Evolutionary conservation across 2,329 filamentous ascomycete genomes (phyloP), one percentile per base, ranked within the genome.

Genomic region (Myriangium duriaei): DNA sequence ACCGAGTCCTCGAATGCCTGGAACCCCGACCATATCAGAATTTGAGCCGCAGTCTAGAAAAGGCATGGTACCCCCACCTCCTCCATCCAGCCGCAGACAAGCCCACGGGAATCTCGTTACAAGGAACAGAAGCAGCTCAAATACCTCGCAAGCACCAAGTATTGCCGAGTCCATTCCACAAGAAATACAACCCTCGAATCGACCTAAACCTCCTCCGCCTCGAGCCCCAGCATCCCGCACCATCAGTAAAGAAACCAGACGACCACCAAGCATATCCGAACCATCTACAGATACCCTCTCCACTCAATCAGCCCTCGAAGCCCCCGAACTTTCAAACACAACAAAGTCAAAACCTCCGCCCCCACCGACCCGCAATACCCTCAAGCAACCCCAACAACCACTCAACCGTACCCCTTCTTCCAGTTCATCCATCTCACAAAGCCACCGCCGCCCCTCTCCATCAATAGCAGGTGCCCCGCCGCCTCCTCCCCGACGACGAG

Each of bases 341-440:
- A 15, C 30, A 11, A 39, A 39, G n/a, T 9, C 32, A 16, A 32
- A 14, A 16, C 36, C 36, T 2, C 36, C 36, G 7, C 36, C 36
- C 21, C 36, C 36, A 7, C 36, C 36, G 16, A 39, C 28, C 13
- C 30, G 36, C 9, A 12, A 19, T 14, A 16, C 29, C 11, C 18
- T 28, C n/a, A 32, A 39, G 18, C 9, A 11, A 5, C 32, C 36
- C 3, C 16, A 33, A n/a, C 36, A 24, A 18, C 12, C 30, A 11
- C n/a, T 39, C 5, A 28, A 28, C n/a, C 36, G 36, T n/a, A 39
- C 36, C 10, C 36, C 36, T 9, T 39, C 36, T 7, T 39, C 36
- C 4, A 39, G 36, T 30, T 37, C 35, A 7, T 39, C 36, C 12
- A 32, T 39, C 18, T 10, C 6, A 11, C 9, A 12, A 13, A 10